Evolutionary conservation across 306 rosid genomes (phyloP).

Genomic region (Spatholobus suberectus): DNA sequence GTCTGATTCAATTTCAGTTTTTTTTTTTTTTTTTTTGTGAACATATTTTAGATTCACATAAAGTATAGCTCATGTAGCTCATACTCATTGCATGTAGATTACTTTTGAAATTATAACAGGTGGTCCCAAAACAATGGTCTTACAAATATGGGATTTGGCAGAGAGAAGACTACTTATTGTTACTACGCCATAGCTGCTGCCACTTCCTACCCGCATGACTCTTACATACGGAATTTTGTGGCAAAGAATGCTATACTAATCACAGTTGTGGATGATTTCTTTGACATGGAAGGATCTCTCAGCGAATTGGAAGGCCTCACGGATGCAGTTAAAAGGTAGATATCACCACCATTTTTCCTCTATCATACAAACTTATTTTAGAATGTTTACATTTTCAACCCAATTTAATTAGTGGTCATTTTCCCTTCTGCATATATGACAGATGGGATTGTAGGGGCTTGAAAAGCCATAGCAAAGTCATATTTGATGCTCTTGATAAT

Average conservation of each 20-base stretch:
- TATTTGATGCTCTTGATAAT: constrained; percentile 34
- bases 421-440: neutral
- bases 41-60: neutral
- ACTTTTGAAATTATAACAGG: constrained; percentile 17
- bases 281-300: constrained; percentile 48
- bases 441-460: constrained; percentile 30
- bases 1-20: neutral
- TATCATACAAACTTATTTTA: neutral
- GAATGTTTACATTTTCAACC: neutral
- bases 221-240: constrained; percentile 18
- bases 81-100: too few species aligned
- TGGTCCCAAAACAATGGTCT: constrained; percentile 52
- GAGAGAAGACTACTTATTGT: constrained; percentile 54
- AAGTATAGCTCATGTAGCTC: neutral
- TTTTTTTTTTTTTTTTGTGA: neutral
- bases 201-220: constrained; percentile 29
- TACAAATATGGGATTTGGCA: constrained; percentile 47
- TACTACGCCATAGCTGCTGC: constrained; percentile 50
- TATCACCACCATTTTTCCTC: neutral
- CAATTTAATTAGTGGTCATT: neutral
- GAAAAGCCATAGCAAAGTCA: neutral
- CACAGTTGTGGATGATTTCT: constrained; percentile 60
- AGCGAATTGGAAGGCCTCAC: constrained; percentile 41
- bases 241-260: constrained; percentile 52
- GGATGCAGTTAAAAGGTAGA: constrained; percentile 36